Base-by-base conservation (phyloP, 164 flowering plant species). In the Sextonia rubra region DNA sequence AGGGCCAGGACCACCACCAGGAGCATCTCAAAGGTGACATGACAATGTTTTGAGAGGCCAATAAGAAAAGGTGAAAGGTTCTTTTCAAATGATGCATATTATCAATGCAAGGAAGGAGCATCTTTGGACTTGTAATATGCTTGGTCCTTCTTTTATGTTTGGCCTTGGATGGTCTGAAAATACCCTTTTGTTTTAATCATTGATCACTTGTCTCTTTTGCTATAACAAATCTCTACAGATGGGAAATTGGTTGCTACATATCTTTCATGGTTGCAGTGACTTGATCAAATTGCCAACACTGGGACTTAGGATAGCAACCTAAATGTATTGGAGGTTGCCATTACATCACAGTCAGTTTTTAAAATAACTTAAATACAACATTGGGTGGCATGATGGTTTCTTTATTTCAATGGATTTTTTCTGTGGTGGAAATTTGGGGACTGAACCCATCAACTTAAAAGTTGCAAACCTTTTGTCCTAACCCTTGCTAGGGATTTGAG, bases 11-110 rank as follows among this genome's bases (percentile, higher is more conserved):
- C 74, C 74, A 71, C 73, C 27, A 47, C 8, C 11, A 61, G 61
- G 44, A 32, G 25, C 26, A 63, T 24, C 73, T 60, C 68, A 64
- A 64, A 64, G 68, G 44, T 20, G 52, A 18, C 26, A 44, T 20
- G 14, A n/a, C 69, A 66, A 66, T 4, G 52, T 23, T 63, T 71
- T 49, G 47, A 71, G 68, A 64, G 74, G 47, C 72, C 64, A 60
- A 58, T 37, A 44, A 12, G 24, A 56, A 71, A 71, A 71, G 74
- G 68, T 71, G 74, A 71, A 49, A 37, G 58, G 74, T 71, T 71
- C 60, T 64, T 71, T 64, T 71, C 74, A 71, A 48, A 61, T 62
- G 58, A 71, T 62, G 25, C 73, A 61, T 25, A 32, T 20, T 71
- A 37, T 37, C 44, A 37, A 37, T 55, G 62, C 25, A 37, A 61